Evolutionary conservation across 2,329 filamentous ascomycete genomes (phyloP).

Genomic region (Hansfordia pulvinata): DNA sequence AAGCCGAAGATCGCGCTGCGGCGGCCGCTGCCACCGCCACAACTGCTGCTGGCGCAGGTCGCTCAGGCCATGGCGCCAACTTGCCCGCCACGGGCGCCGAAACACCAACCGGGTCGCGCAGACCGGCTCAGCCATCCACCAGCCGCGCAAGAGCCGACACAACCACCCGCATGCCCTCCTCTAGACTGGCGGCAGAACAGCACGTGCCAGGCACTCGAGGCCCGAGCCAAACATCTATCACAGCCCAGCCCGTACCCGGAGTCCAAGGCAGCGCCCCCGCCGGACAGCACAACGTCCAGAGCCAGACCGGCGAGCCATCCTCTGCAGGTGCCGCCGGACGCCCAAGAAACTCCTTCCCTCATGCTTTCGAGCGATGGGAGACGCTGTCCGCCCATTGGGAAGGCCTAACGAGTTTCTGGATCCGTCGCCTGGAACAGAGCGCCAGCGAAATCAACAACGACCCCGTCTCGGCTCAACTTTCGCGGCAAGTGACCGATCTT

Average conservation of each 20-base stretch:
- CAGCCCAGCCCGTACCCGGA: no score
- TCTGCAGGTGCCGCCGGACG: slow-evolving; percentile 11
- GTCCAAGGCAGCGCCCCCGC: no score
- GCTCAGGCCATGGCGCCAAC: slow-evolving; percentile 8
- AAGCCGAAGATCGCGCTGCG: slow-evolving; percentile 50
- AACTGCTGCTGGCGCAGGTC: slow-evolving; percentile 24
- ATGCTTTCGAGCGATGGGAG: slow-evolving; percentile 97
- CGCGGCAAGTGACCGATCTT: slow-evolving; percentile 90
- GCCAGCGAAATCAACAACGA: slow-evolving; percentile 72
- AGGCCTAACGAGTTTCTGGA: slow-evolving; percentile 94
- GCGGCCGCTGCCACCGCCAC: slow-evolving; percentile 36
- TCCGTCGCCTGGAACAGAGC: slow-evolving; percentile 82
- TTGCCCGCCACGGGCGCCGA: slow-evolving; percentile 9
- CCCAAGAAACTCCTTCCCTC: slow-evolving; percentile 66
- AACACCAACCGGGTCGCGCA: not conserved
- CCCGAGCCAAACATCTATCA: no score
- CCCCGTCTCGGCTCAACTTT: slow-evolving; percentile 75
- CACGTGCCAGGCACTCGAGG: not conserved
- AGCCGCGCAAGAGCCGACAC: not conserved
- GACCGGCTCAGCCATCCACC: slow-evolving; percentile 1
- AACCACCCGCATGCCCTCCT: not conserved
- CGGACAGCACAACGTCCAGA: no score
- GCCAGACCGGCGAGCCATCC: no score
- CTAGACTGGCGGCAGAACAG: not conserved
- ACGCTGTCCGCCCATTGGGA: slow-evolving; percentile 96